Conservation (phyloP, 2,329 filamentous ascomycete genomes). For the Diaporthe citri region DNA sequence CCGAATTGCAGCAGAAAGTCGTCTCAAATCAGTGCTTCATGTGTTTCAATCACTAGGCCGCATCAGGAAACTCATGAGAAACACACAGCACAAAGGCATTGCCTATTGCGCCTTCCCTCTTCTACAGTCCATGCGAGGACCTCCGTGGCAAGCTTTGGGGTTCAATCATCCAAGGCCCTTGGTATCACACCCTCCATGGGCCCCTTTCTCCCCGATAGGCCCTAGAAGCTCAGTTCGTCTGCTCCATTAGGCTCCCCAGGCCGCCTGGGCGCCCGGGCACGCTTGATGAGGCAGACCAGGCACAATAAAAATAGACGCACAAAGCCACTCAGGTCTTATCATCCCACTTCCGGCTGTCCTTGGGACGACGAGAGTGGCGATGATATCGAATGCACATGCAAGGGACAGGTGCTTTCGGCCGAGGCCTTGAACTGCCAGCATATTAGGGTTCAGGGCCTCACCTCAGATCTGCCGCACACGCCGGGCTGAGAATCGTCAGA, state of each 20-base stretch:
- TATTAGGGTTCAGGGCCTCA: slow-evolving; percentile 1
- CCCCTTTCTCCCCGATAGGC: neutral
- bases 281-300: slow-evolving; percentile 8
- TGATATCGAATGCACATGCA: neutral
- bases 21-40: slow-evolving; percentile 32
- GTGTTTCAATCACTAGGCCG: slow-evolving; percentile 19
- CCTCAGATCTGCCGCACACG: slow-evolving; percentile 5
- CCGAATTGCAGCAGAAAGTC: slow-evolving; percentile 11
- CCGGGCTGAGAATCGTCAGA: neutral
- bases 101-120: neutral
- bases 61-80: slow-evolving; percentile 23
- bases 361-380: slow-evolving; percentile 17
- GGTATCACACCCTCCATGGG: neutral
- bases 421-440: neutral
- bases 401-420: neutral
- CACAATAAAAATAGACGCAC: slow-evolving; percentile 5
- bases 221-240: neutral
- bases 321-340: neutral
- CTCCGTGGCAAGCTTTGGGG: neutral
- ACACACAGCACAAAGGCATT: slow-evolving; percentile 19
- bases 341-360: neutral
- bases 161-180: neutral
- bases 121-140: slow-evolving; percentile 13
- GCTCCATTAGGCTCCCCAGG: slow-evolving; percentile 9
- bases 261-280: slow-evolving; percentile 9